Base-by-base conservation (phyloP, 192 early-diverging fungal genomes). In the Endogone sp. region DNA sequence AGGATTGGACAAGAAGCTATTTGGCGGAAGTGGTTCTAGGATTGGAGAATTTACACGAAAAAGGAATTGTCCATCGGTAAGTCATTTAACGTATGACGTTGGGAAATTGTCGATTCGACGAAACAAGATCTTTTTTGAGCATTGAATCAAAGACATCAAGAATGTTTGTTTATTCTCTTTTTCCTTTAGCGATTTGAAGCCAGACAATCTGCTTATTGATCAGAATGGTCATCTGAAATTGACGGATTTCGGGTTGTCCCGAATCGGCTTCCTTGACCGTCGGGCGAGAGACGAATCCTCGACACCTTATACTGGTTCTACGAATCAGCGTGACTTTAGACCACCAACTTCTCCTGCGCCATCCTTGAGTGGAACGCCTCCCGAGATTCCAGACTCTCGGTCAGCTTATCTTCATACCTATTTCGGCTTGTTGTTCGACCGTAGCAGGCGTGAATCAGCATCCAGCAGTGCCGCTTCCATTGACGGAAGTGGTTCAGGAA, bases 1-100 rank as follows among this genome's bases (percentile, higher is more conserved):
- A 93, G 57, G 88, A 89, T 61, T 95, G 93, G 93, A 90, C 93
- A 0, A 84, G 86, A 49, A 93, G 92, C 67, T 95, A 95, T 70
- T 71, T 95, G 30, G 84, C 91, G 6, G 93, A 95, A 71, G 91
- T 95, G 16, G 88, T 90, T 24, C 77, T 93, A 56, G 92, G 92
- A 25, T 68, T 95, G 24, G 88, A 91, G 62, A 93, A 93, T 81
- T 79, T 95, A 29, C 91, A 95, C 67, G 71, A 83, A 22, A 78
- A 88, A 56, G 88, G 86, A 21, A 90, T 95, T 69, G 87, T 95
- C 59, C 93, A 95, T 79, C 79, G 93, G 87, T 92, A 85, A 78
- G 68, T 74, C 26, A 23, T 60, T n/a, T n/a, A n/a, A n/a, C n/a
- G n/a, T n/a, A n/a, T n/a, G n/a, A n/a, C n/a, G n/a, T n/a, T n/a